Base-by-base conservation (phyloP, 2,329 filamentous ascomycete genomes). In the Clonostachys solani region DNA sequence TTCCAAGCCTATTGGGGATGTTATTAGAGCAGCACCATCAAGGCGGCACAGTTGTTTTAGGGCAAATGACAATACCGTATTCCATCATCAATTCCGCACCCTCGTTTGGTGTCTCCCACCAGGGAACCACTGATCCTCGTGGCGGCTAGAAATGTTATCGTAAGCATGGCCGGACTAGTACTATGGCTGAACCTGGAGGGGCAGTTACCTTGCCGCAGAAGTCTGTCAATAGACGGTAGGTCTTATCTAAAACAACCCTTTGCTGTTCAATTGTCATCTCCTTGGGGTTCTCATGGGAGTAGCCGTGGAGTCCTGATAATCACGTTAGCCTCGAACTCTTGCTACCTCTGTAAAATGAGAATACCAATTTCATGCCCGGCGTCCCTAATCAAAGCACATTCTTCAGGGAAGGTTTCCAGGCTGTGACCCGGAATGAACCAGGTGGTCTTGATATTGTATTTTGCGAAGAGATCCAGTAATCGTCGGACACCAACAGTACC, bases 261-360 rank as follows among this genome's bases (percentile, higher is more conserved):
- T 92, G 87, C 65, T 92, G 87, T 59, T 89, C 86, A 2, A 87
- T 61, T 0, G 76, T 86, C 85, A 90, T 88, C 48, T 83, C 78
- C 1, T 72, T 73, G 0, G 86, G 84, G 55, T 90, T 89, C 60
- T 90, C 86, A 56, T 90, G 86, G 0, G 77, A 82, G 65, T 90
- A 90, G 5, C 84, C 86, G 52, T 90, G 86, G n/a, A 80, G 72
- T n/a, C n/a, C n/a, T n/a, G n/a, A n/a, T n/a, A n/a, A n/a, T n/a
- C n/a, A n/a, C n/a, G n/a, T n/a, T n/a, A n/a, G n/a, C n/a, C n/a
- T n/a, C n/a, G n/a, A n/a, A n/a, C n/a, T n/a, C n/a, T n/a, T n/a
- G n/a, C n/a, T n/a, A n/a, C n/a, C n/a, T n/a, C n/a, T n/a, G n/a
- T n/a, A n/a, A n/a, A n/a, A n/a, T n/a, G n/a, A n/a, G n/a, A n/a